Conservation (phyloP, 139 green algal species). For the Penium margaritaceum region DNA sequence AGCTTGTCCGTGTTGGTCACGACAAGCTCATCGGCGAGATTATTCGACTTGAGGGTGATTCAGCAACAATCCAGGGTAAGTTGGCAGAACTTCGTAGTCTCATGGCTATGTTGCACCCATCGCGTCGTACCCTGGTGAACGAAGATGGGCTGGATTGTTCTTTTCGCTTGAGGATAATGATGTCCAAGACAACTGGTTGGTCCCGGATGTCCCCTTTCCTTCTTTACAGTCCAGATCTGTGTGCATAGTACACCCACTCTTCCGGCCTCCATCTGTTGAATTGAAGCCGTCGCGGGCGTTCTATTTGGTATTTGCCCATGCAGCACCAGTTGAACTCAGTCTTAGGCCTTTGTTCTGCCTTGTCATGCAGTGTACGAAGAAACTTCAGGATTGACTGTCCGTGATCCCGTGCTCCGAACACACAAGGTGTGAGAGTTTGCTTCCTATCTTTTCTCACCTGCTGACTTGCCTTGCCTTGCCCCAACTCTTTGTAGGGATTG, state of each 20-base stretch:
- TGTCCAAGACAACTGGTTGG: too few species aligned
- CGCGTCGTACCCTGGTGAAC: neutral
- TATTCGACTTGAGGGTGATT: slow-evolving; percentile 93
- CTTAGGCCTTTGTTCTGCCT: slow-evolving; percentile 9
- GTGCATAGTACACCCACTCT: neutral
- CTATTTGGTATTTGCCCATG: neutral
- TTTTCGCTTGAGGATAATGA: neutral
- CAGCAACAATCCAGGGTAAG: slow-evolving; percentile 82
- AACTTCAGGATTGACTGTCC: slow-evolving; percentile 88
- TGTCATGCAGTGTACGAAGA: slow-evolving; percentile 82
- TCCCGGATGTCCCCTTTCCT: too few species aligned
- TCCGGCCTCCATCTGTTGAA: neutral
- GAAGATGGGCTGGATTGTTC: neutral
- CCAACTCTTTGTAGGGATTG: too few species aligned
- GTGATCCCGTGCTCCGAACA: slow-evolving; percentile 76
- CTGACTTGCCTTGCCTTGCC: neutral
- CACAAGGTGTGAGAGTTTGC: slow-evolving; percentile 53
- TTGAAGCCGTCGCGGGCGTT: neutral
- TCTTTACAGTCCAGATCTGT: too few species aligned
- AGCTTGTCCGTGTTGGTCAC: slow-evolving; percentile 90
- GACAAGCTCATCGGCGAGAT: slow-evolving; percentile 97
- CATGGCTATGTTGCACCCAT: neutral
- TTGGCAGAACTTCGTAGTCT: neutral
- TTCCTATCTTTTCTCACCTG: neutral
- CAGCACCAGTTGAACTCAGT: neutral